Evolutionary conservation across 768 basidiomycete species (phyloP), one percentile per base, ranked within the genome.

Genomic region (Podaxis sp.): DNA sequence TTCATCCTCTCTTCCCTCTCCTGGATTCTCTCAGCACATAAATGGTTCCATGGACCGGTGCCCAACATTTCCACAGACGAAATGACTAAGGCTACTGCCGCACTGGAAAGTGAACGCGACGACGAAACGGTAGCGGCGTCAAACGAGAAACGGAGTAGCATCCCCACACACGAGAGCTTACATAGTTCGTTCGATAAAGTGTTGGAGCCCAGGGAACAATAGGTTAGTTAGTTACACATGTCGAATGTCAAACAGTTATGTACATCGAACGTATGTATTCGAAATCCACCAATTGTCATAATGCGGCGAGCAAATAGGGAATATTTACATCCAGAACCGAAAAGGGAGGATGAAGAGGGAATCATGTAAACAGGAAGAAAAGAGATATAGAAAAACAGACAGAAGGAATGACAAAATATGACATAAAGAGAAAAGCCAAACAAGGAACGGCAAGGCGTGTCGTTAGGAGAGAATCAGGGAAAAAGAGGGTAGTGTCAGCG

Each of bases 31-130:
- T 88, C 87, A 23, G 89, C 89, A 0, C 82, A 72, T 37, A 82
- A 85, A 61, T 90, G 88, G 88, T 90, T 90, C 73, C 77, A 72
- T 23, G 88, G 88, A 0, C 88, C 88, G 16, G 75, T 89, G 52
- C 71, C 74, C 64, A 89, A 79, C 55, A 68, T 83, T 11, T 73
- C 78, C 47, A 72, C 73, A 5, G 53, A 54, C 9, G 57, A 58
- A 16, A 56, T 53, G 40, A 63, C 55, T 35, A 65, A 25, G 32
- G 52, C 55, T 5, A 37, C 57, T 1, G 1, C 50, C 35, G 4
- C 37, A 5, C 36, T 37, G 18, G 36, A 38, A 36, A 28, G 37
- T 14, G 35, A 23, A 37, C 52, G 36, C 2, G 36, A 18, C 10
- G 52, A 23, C 21, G 37, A 54, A 25, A 38, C 52, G 18, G 13